phyloP scores from a whole-genome alignment of 306 rosid species.

The Quercus alba region DNA sequence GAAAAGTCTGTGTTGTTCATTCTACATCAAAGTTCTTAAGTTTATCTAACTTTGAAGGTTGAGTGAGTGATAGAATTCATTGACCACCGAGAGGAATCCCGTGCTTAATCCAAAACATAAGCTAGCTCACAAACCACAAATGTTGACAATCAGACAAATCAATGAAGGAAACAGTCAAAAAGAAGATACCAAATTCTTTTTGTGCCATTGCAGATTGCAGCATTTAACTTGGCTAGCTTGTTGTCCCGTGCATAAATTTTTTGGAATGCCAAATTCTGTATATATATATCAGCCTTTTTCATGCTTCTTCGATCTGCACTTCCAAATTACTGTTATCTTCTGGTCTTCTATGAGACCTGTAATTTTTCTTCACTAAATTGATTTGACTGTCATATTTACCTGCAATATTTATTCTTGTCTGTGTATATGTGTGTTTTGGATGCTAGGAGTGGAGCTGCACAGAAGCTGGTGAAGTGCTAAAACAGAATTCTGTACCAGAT shows the following conservation, averaged over 20 bases:
- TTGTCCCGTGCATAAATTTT: background rate
- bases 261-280: background rate
- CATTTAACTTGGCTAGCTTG: background rate
- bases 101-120: background rate
- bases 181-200: background rate
- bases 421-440: constrained; percentile 1
- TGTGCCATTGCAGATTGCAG: background rate
- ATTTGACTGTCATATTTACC: background rate
- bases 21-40: too few species aligned
- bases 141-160: background rate
- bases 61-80: background rate
- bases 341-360: background rate
- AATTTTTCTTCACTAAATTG: background rate
- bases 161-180: background rate
- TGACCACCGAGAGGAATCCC: background rate
- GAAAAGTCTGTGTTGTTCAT: too few species aligned
- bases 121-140: background rate
- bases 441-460: constrained; percentile 71
- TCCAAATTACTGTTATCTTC: background rate
- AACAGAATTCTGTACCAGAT: constrained; percentile 77
- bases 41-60: background rate
- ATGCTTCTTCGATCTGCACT: background rate
- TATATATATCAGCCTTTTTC: background rate
- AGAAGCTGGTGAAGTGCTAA: constrained; percentile 73
- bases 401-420: constrained; percentile 6